A percentile compares a stretch with the other conserved stretches of the same genome.
Evolutionary conservation across 768 basidiomycete genomes (phyloP).

Genomic region (Omphalotus guepiniiformis): DNA sequence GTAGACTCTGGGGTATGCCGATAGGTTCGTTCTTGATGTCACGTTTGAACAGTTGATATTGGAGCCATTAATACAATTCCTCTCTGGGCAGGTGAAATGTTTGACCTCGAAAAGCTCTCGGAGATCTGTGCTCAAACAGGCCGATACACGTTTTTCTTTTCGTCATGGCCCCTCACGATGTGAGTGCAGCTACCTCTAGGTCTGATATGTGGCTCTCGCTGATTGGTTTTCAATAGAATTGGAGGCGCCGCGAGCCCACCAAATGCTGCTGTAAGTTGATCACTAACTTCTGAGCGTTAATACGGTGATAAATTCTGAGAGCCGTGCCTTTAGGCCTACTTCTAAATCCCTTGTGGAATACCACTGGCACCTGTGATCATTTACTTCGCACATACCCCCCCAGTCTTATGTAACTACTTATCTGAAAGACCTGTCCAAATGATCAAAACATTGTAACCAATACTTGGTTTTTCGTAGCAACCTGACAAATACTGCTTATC

Average conservation of each 20-base stretch:
- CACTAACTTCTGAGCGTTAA: neutral
- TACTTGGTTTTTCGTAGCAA: no score
- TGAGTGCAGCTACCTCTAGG: slow-evolving; percentile 26
- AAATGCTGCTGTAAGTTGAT: slow-evolving; percentile 57
- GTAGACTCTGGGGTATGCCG: slow-evolving; percentile 69
- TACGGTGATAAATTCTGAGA: no score
- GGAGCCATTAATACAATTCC: neutral
- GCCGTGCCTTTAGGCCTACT: slow-evolving; percentile 3
- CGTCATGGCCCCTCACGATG: slow-evolving; percentile 74
- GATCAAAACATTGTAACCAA: no score
- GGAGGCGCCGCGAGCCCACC: slow-evolving; percentile 69
- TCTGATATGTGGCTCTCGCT: neutral
- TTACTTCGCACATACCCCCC: no score
- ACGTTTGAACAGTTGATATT: neutral
- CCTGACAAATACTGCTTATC: no score
- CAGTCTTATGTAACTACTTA: no score
- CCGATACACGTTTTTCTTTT: slow-evolving; percentile 72
- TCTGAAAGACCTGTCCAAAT: no score
- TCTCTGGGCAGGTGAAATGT: slow-evolving; percentile 53
- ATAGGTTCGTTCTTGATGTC: slow-evolving; percentile 46
- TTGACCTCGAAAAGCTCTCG: slow-evolving; percentile 64
- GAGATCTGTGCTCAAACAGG: slow-evolving; percentile 51
- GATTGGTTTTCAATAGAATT: slow-evolving; percentile 33
- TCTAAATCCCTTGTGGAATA: no score
- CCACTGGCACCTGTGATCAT: no score